phyloP scores from a whole-genome alignment of 768 basidiomycete genomes.

The Mycena sanguinolenta region DNA sequence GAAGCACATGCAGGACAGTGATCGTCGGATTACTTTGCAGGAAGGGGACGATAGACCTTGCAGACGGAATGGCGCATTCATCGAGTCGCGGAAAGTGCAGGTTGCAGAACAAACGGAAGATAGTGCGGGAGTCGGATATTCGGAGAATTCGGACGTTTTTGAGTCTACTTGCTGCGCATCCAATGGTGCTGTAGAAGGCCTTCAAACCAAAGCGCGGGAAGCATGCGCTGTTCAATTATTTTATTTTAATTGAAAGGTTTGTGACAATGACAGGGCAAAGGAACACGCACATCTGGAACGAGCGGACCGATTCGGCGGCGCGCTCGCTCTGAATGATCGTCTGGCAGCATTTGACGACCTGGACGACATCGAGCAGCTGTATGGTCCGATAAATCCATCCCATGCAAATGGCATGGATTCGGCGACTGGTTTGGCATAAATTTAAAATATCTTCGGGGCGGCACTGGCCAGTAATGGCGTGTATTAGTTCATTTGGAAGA shows the following conservation, averaged over 20 bases:
- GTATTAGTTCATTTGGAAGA: conserved; percentile 18
- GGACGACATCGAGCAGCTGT: not conserved
- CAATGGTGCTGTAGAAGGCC: conserved; percentile 3
- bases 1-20: not conserved
- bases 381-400: conserved; percentile 18
- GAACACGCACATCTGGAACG: conserved; percentile 11
- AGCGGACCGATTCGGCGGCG: conserved; percentile 7
- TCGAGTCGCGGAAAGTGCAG: conserved; percentile 9
- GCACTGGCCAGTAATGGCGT: not conserved
- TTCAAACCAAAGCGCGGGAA: not conserved
- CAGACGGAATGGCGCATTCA: conserved; percentile 4
- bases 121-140: not conserved
- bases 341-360: conserved; percentile 12
- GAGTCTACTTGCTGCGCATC: not conserved
- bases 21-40: not conserved
- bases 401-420: conserved; percentile 4
- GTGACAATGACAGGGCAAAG: not conserved
- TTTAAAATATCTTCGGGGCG: not conserved
- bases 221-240: not conserved
- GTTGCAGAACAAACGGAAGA: conserved; percentile 7
- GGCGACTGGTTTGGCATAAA: conserved; percentile 13
- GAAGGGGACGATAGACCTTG: not conserved
- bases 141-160: not conserved
- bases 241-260: not conserved
- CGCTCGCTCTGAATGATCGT: not conserved